phyloP scores from a whole-genome alignment of 441 rosid species.

The Adansonia madagascariensis region DNA sequence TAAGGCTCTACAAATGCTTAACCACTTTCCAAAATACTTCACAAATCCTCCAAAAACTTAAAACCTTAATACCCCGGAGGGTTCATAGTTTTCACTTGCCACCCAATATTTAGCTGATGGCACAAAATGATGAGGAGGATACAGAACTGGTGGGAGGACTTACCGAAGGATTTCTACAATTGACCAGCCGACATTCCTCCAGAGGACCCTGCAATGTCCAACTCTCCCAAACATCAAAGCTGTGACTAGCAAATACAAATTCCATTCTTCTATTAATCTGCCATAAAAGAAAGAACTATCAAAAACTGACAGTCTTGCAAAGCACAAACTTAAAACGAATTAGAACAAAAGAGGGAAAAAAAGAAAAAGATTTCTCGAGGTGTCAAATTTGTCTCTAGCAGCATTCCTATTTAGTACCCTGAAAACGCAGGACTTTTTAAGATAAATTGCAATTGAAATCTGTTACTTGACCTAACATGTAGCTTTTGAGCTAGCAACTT shows the following conservation, averaged over 20 bases:
- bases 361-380: neutral
- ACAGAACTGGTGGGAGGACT: constrained; percentile 17
- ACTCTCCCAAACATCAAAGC: constrained; percentile 99
- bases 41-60: neutral
- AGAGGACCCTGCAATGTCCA: constrained; percentile 90
- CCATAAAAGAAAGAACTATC: constrained; percentile 29
- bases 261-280: constrained; percentile 96
- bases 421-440: neutral
- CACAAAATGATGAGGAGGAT: neutral
- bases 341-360: neutral
- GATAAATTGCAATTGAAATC: neutral
- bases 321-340: neutral
- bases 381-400: neutral
- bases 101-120: neutral
- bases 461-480: neutral
- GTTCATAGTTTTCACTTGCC: neutral
- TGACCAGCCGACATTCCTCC: constrained; percentile 83
- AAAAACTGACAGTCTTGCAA: neutral
- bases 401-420: neutral
- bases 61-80: neutral
- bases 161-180: constrained; percentile 83
- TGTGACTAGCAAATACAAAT: constrained; percentile 94
- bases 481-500: constrained; percentile 1
- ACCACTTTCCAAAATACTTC: neutral
- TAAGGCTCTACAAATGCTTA: neutral